Base-by-base conservation (phyloP, 75 land plant genomes). In the Cryptomeria japonica region DNA sequence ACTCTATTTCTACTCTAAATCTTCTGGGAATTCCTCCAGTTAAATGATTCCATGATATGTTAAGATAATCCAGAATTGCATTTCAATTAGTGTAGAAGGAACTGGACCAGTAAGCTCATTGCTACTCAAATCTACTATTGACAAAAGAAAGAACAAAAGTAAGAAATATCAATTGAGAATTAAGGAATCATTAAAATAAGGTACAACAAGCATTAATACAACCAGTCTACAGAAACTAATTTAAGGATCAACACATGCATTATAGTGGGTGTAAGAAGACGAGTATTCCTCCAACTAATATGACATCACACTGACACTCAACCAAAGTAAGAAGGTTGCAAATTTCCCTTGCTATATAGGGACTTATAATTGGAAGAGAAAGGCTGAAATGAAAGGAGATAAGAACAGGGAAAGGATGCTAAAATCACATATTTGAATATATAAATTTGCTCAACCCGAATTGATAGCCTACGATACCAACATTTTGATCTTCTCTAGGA, bases 31-130 rank as follows among this genome's bases (percentile, higher is more conserved):
- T 93, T 64, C 64, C 87, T n/a, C 87, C 87, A 47, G 82, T 92
- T 72, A 96, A 77, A 38, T 88, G 75, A 79, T 97, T 97, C 89
- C 90, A 85, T 2, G 96, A 95, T 1, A 95, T 51, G 47, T 95
- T 95, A 61, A 95, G 88, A 77, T 92, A 93, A 75, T 93, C 92
- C 34, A 95, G 89, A 15, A 93, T 91, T 82, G 89, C 82, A 92
- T 83, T 80, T 90, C 80, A 0, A 92, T 80, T 39, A 96, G 36
- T 31, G 88, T 85, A 2, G 89, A 75, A 4, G 96, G 96, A 39
- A 97, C 90, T 1, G 89, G 79, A 5, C 97, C 97, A 32, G 87
- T 80, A 84, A 97, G 88, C 76, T 90, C 89, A 82, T 97, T 97
- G 3, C 86, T 90, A 89, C 95, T 91, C 78, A 96, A 78, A 53